phyloP scores from a whole-genome alignment of 2,329 filamentous ascomycete species.

The Colletotrichum nymphaeae region DNA sequence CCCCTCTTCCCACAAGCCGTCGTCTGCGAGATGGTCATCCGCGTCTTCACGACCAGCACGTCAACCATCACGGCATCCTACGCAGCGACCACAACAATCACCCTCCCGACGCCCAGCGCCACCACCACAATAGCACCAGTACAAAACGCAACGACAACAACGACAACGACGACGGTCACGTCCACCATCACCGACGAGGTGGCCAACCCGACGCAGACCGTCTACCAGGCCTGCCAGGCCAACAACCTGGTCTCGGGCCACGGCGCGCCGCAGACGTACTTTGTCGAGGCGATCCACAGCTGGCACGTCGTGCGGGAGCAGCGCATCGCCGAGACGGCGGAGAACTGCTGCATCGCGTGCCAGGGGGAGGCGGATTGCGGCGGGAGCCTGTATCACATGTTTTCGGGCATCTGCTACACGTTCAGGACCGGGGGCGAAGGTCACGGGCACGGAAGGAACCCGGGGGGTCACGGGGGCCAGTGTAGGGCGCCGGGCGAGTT shows the following conservation, averaged over 20 bases:
- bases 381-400: conserved; percentile 22
- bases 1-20: conserved; percentile 8
- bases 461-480: too few species aligned
- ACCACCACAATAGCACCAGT: not conserved
- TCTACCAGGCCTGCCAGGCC: conserved; percentile 24
- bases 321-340: not conserved
- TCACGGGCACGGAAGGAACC: not conserved
- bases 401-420: conserved; percentile 5
- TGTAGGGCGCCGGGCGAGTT: conserved; percentile 10
- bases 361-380: conserved; percentile 10
- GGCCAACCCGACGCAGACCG: conserved; percentile 19
- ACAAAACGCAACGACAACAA: not conserved
- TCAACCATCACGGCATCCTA: conserved; percentile 5
- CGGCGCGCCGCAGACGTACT: conserved; percentile 1
- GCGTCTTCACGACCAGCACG: conserved; percentile 19
- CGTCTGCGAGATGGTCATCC: conserved; percentile 23
- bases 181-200: not conserved
- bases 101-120: not conserved
- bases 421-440: conserved; percentile 2
- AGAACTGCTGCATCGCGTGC: conserved; percentile 26
- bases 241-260: conserved; percentile 12
- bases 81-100: conserved; percentile 11
- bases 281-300: conserved; percentile 15
- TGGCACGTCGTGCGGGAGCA: not conserved
- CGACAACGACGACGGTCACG: conserved; percentile 12